Conservation (phyloP, 768 basidiomycete genomes). For the Mycena floridula region DNA sequence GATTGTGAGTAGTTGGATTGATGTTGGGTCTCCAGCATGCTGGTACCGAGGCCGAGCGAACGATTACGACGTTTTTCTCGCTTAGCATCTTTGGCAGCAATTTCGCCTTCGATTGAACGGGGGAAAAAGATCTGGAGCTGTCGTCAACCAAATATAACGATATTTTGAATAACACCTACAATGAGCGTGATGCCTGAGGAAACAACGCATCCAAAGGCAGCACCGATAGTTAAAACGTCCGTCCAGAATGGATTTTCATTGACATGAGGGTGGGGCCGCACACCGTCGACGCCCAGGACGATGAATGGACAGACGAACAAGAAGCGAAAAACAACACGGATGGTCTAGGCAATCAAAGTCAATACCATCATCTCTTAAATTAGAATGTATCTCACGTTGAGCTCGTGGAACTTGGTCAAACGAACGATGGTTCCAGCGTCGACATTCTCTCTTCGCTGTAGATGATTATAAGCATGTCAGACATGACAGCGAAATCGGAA, state of each 20-base stretch:
- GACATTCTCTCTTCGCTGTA: constrained; percentile 55
- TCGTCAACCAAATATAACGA: neutral
- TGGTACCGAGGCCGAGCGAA: constrained; percentile 6
- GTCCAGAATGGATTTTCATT: constrained; percentile 56
- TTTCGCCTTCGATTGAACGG: constrained; percentile 65
- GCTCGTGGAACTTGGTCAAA: constrained; percentile 73
- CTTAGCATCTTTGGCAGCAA: constrained; percentile 42
- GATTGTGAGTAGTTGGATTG: constrained; percentile 5
- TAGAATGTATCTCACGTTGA: constrained; percentile 46
- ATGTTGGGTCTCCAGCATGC: constrained; percentile 14
- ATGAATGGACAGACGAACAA: constrained; percentile 61
- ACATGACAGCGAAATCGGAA: neutral
- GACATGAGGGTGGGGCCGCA: constrained; percentile 52
- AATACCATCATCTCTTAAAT: neutral
- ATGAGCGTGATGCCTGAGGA: constrained; percentile 74
- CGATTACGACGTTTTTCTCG: constrained; percentile 33
- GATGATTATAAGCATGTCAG: constrained; percentile 1
- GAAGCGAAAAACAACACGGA: constrained; percentile 70
- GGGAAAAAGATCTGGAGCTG: constrained; percentile 72
- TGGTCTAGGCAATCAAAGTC: constrained; percentile 33
- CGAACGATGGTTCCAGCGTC: constrained; percentile 63
- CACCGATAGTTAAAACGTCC: constrained; percentile 57
- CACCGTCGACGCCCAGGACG: constrained; percentile 65
- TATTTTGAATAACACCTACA: constrained; percentile 29
- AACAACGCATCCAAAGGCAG: constrained; percentile 53